A percentile compares a stretch with the other conserved stretches of the same genome.
Conservation (phyloP, 345 rosid genomes). For the Citrus reticulata region DNA sequence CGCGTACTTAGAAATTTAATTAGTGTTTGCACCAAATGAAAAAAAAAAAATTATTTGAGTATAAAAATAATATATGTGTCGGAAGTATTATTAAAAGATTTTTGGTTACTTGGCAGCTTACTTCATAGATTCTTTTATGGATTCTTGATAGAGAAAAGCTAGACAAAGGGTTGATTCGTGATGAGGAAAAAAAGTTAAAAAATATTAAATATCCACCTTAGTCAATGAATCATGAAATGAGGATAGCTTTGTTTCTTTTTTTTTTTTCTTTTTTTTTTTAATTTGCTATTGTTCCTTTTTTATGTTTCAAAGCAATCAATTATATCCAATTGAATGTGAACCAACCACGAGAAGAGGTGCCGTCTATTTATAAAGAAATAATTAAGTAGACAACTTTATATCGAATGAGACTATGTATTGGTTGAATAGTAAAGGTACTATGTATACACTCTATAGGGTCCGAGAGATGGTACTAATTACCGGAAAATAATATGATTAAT, state of each 20-base stretch:
- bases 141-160: neutral
- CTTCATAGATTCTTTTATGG: neutral
- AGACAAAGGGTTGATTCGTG: neutral
- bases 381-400: too few relatives aligned
- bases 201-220: neutral
- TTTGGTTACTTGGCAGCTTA: neutral
- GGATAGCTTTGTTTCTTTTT: neutral
- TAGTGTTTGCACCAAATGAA: neutral
- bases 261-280: too few relatives aligned
- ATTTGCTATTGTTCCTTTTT: too few relatives aligned
- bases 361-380: too few relatives aligned
- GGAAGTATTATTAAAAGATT: neutral
- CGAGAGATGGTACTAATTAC: too few relatives aligned
- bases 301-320: too few relatives aligned
- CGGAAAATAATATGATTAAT: too few relatives aligned
- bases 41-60: neutral
- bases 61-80: neutral
- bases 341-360: too few relatives aligned
- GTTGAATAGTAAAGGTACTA: too few relatives aligned
- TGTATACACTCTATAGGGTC: too few relatives aligned
- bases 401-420: too few relatives aligned
- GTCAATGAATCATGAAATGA: neutral
- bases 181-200: neutral
- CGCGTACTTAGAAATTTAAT: neutral
- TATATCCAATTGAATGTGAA: too few relatives aligned